A percentile compares a stretch with the other conserved stretches of the same genome.
Evolutionary conservation across 2,329 filamentous ascomycete genomes (phyloP).

Genomic region (Fusarium redolens): DNA sequence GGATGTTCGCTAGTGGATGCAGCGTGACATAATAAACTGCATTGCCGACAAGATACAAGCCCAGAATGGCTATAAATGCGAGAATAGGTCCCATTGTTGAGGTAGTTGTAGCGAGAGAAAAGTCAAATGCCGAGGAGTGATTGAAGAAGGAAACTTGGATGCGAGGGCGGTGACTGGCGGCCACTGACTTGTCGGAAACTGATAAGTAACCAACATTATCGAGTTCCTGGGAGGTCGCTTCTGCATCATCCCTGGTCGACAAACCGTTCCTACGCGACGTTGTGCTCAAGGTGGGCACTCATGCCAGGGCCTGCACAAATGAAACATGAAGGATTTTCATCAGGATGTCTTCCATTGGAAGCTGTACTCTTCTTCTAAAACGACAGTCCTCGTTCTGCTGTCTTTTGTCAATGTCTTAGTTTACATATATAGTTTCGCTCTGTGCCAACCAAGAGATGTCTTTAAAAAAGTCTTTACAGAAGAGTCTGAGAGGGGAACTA

Average conservation of each 20-base stretch:
- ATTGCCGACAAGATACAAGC: background rate
- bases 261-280: background rate
- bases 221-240: background rate
- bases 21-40: constrained; percentile 9
- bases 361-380: accelerated
- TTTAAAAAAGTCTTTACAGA: background rate
- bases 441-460: accelerated
- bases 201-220: background rate
- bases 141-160: background rate
- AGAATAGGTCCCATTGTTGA: background rate
- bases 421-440: accelerated
- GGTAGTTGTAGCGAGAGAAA: background rate
- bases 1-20: constrained; percentile 15
- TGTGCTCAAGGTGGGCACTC: background rate
- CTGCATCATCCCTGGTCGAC: background rate
- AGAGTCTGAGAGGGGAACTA: accelerated
- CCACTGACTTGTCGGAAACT: background rate
- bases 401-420: accelerated
- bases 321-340: background rate
- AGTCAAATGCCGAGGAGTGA: background rate
- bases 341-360: background rate
- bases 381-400: accelerated
- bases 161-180: background rate
- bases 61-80: background rate
- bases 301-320: background rate